Conservation (phyloP, 495 filamentous ascomycete genomes). For the Cercophora scortea region DNA sequence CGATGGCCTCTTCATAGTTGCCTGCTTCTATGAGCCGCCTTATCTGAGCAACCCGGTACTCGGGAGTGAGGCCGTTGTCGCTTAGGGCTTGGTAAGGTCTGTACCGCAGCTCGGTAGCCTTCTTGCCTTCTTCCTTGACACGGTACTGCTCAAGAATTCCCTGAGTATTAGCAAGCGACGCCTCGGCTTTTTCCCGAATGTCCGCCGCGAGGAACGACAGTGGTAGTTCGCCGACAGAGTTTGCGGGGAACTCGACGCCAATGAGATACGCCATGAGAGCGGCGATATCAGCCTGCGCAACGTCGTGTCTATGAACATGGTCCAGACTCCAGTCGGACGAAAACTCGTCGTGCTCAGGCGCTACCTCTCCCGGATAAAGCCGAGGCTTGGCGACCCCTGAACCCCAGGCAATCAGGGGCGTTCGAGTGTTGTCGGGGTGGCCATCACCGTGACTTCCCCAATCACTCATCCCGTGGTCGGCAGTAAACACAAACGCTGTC, state of each 20-base stretch:
- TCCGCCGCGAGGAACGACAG: constrained; percentile 69
- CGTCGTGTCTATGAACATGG: constrained; percentile 77
- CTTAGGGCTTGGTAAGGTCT: constrained; percentile 58
- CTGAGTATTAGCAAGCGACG: constrained; percentile 75
- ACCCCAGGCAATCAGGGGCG: constrained; percentile 89
- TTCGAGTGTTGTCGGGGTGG: constrained; percentile 95
- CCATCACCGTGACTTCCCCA: constrained; percentile 97
- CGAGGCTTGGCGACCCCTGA: constrained; percentile 79
- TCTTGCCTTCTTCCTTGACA: constrained; percentile 88
- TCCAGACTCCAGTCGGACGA: constrained; percentile 83
- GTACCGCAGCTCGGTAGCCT: constrained; percentile 64
- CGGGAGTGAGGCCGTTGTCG: constrained; percentile 53
- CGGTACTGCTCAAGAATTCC: constrained; percentile 95
- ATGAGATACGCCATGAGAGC: constrained; percentile 95
- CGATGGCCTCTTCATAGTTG: constrained; percentile 65
- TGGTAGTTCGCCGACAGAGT: constrained; percentile 92
- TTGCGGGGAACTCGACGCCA: constrained; percentile 86
- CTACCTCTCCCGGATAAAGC: constrained; percentile 40
- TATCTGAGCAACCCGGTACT: constrained; percentile 61
- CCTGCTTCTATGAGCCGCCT: constrained; percentile 57
- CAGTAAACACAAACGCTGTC: constrained; percentile 95
- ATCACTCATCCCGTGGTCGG: constrained; percentile 98
- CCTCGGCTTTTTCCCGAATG: constrained; percentile 71
- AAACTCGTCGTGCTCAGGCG: constrained; percentile 85
- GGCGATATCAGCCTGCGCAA: constrained; percentile 90